These are phyloP conservation scores for Vaccinium myrtillus DNA, from an alignment of 148 eudicot genomes.

Conservation along the genomic window DNA sequence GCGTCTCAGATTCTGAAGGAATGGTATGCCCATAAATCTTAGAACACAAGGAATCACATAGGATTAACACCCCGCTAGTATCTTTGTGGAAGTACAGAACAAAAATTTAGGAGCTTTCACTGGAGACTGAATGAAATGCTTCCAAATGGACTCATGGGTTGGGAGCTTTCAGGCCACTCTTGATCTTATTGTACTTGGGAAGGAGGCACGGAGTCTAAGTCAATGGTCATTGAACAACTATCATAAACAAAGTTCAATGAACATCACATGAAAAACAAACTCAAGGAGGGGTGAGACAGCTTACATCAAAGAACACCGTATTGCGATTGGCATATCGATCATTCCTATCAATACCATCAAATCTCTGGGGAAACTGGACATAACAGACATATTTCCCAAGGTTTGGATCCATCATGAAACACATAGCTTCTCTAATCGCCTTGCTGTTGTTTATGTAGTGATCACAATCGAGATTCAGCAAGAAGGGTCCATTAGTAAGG, in stretches of 20 bases:
- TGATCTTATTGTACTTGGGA: conserved; percentile 15
- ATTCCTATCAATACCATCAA: conserved; percentile 80
- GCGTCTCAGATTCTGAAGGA: neutral
- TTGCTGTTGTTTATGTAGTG: conserved; percentile 89
- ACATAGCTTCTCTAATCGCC: conserved; percentile 85
- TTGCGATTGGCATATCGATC: conserved; percentile 94
- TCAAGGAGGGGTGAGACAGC: conserved; percentile 24
- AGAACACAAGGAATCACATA: neutral
- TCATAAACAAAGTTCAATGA: neutral
- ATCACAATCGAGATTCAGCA: conserved; percentile 94
- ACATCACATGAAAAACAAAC: neutral
- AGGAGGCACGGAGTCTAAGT: neutral
- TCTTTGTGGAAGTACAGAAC: conserved; percentile 8
- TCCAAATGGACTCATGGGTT: conserved; percentile 9
- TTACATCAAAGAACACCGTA: conserved; percentile 90
- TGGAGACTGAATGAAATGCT: conserved; percentile 12
- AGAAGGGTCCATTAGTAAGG: conserved; percentile 84
- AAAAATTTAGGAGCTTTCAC: conserved; percentile 3
- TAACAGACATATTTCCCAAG: conserved; percentile 85
- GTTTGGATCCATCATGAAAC: conserved; percentile 91
- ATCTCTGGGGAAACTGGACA: conserved; percentile 93
- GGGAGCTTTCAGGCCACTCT: neutral
- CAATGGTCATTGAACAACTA: neutral
- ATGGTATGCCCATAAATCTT: neutral
- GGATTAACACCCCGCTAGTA: neutral